phyloP scores from a whole-genome alignment of 805 yeast genomes.

The Hyphopichia homilentoma region DNA sequence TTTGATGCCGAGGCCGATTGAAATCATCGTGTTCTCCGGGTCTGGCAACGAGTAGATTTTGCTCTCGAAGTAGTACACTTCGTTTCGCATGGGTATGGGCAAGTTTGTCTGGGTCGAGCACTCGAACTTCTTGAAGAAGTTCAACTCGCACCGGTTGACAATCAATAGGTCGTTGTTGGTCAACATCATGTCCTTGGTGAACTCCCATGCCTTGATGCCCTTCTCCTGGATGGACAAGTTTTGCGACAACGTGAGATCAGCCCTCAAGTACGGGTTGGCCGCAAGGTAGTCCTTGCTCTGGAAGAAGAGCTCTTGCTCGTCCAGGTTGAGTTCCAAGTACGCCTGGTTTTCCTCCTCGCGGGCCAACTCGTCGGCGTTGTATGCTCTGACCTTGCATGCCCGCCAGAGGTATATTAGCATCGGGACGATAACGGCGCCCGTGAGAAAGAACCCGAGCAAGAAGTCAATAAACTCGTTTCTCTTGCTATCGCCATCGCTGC shows the following conservation, averaged over 20 bases:
- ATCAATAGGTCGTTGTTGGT: slow-evolving; percentile 58
- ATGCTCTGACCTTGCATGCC: too few relatives aligned
- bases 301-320: slow-evolving; percentile 66
- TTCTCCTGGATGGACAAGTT: slow-evolving; percentile 73
- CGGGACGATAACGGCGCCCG: background rate
- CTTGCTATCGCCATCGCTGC: background rate
- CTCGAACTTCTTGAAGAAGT: slow-evolving; percentile 55
- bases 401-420: too few relatives aligned
- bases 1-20: slow-evolving; percentile 77
- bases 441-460: background rate
- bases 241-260: slow-evolving; percentile 54
- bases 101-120: slow-evolving; percentile 74
- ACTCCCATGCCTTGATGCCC: slow-evolving; percentile 89
- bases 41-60: slow-evolving; percentile 72
- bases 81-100: slow-evolving; percentile 79
- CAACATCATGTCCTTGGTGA: slow-evolving; percentile 53
- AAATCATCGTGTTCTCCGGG: slow-evolving; percentile 51
- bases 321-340: slow-evolving; percentile 57
- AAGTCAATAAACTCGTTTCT: background rate
- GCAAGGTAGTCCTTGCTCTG: slow-evolving; percentile 53
- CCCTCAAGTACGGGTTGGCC: slow-evolving; percentile 32
- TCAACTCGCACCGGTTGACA: slow-evolving; percentile 60
- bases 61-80: slow-evolving; percentile 84
- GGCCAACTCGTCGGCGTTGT: slow-evolving; percentile 55
- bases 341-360: slow-evolving; percentile 57